A percentile compares a stretch with the other conserved stretches of the same genome.
Evolutionary conservation across 1,284 basidiomycete genomes (phyloP).

Genomic region (Pholiota adiposa): DNA sequence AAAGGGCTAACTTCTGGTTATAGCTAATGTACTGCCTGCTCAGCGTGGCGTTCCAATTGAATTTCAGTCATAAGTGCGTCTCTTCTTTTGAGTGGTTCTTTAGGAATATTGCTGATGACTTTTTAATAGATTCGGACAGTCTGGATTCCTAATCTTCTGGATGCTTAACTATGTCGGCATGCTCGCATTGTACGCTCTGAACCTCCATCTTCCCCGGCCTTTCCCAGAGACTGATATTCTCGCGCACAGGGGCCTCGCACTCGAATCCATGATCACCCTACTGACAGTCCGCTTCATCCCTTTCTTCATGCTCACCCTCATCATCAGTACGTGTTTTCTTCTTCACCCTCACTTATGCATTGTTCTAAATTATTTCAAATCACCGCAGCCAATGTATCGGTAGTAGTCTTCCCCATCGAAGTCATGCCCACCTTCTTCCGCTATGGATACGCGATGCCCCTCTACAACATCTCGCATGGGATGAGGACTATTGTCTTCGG

Average conservation of each 20-base stretch:
- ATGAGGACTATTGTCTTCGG: constrained; percentile 71
- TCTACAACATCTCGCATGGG: constrained; percentile 65
- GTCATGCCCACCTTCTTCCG: constrained; percentile 64
- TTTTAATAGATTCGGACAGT: constrained; percentile 47
- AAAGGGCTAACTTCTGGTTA: too few species aligned
- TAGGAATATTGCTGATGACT: too few species aligned
- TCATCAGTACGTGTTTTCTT: constrained; percentile 57
- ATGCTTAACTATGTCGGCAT: constrained; percentile 41
- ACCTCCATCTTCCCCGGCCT: neutral
- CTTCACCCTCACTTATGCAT: constrained; percentile 19
- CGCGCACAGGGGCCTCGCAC: constrained; percentile 32
- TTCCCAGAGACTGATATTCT: too few species aligned
- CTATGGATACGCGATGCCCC: constrained; percentile 69
- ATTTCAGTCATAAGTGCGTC: constrained; percentile 54
- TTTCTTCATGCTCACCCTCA: constrained; percentile 66
- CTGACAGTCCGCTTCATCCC: constrained; percentile 55
- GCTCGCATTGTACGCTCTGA: constrained; percentile 17
- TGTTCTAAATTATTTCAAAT: neutral
- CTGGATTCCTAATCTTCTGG: constrained; percentile 78
- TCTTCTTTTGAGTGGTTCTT: too few species aligned
- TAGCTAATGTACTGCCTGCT: constrained; percentile 65
- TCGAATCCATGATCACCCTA: constrained; percentile 65
- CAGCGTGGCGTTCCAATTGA: constrained; percentile 65
- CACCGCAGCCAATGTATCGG: constrained; percentile 61
- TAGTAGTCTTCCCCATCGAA: constrained; percentile 64